Evolutionary conservation across 768 basidiomycete genomes (phyloP).

Genomic region (Pleurotus tuber-regium): DNA sequence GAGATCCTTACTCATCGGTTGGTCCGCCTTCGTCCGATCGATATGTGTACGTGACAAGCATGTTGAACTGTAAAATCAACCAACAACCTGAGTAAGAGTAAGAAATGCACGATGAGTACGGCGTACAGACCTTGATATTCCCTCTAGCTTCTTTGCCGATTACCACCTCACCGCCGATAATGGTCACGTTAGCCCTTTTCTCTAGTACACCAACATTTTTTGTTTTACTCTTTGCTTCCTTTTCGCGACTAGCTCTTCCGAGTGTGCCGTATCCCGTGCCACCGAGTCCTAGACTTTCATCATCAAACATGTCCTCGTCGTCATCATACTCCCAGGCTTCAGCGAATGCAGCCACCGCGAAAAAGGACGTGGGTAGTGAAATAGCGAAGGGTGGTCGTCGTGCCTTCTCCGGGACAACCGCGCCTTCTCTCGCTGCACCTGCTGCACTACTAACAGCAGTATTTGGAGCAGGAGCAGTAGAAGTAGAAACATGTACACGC

Average conservation of each 20-base stretch:
- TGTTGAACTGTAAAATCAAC: conserved; percentile 69
- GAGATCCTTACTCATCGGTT: conserved; percentile 53
- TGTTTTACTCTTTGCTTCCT: conserved; percentile 44
- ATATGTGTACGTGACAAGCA: conserved; percentile 94
- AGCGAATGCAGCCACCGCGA: conserved; percentile 86
- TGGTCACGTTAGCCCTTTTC: conserved; percentile 84
- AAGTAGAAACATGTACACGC: conserved; percentile 51
- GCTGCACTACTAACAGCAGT: conserved; percentile 21
- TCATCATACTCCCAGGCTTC: conserved; percentile 99
- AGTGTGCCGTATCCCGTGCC: conserved; percentile 17
- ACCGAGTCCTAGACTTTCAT: conserved; percentile 53
- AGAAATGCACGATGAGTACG: neutral
- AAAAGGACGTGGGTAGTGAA: conserved; percentile 72
- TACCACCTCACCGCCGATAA: conserved; percentile 86
- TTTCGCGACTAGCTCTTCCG: conserved; percentile 37
- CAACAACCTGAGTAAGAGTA: neutral
- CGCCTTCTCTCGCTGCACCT: neutral
- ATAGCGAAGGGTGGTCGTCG: conserved; percentile 76
- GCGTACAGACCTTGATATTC: conserved; percentile 66
- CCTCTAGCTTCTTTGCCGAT: conserved; percentile 79
- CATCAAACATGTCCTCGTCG: conserved; percentile 87
- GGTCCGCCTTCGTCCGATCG: conserved; percentile 81
- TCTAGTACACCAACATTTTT: conserved; percentile 83
- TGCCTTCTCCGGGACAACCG: conserved; percentile 46
- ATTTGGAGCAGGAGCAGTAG: conserved; percentile 25